Evolutionary conservation across 805 yeast species (phyloP).

Genomic region (Yamadazyma takamatsuzukensis): DNA sequence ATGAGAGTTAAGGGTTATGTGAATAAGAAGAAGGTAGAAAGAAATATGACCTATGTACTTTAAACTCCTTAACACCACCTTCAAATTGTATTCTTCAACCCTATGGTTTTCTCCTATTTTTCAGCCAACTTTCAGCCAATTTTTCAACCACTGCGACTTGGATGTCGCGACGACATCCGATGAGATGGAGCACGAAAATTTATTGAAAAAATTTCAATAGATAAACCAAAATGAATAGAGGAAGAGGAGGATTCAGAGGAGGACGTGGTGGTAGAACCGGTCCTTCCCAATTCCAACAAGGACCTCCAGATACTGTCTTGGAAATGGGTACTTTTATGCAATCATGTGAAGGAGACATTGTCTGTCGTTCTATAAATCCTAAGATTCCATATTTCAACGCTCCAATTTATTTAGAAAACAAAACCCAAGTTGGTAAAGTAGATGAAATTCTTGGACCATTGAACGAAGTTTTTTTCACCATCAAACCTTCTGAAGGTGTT

Average conservation of each 20-base stretch:
- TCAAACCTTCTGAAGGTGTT: conserved; percentile 94
- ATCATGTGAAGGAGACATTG: conserved; percentile 95
- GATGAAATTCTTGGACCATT: conserved; percentile 98
- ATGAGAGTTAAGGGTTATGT: too few relatives aligned
- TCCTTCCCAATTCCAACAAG: conserved; percentile 68
- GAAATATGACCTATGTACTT: too few relatives aligned
- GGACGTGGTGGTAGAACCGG: conserved; percentile 70
- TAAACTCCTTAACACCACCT: too few relatives aligned
- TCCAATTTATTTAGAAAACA: conserved; percentile 94
- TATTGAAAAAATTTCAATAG: conserved; percentile 4
- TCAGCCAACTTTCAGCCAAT: too few relatives aligned
- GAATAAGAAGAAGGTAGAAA: too few relatives aligned
- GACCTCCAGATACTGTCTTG: conserved; percentile 93
- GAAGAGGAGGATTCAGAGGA: conserved; percentile 67
- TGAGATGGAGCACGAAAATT: conserved; percentile 7
- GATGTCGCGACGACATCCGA: conserved; percentile 2
- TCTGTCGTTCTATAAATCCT: conserved; percentile 90
- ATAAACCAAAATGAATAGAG: conserved; percentile 53
- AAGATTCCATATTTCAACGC: conserved; percentile 98
- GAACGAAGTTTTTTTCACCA: conserved; percentile 96
- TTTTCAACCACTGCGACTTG: too few relatives aligned
- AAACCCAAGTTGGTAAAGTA: conserved; percentile 93
- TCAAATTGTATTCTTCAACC: too few relatives aligned
- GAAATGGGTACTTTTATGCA: conserved; percentile 94
- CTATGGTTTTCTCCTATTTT: too few relatives aligned